Evolutionary conservation across 208 protist genomes (phyloP).

Genomic region (Acanthamoeba royreba): DNA sequence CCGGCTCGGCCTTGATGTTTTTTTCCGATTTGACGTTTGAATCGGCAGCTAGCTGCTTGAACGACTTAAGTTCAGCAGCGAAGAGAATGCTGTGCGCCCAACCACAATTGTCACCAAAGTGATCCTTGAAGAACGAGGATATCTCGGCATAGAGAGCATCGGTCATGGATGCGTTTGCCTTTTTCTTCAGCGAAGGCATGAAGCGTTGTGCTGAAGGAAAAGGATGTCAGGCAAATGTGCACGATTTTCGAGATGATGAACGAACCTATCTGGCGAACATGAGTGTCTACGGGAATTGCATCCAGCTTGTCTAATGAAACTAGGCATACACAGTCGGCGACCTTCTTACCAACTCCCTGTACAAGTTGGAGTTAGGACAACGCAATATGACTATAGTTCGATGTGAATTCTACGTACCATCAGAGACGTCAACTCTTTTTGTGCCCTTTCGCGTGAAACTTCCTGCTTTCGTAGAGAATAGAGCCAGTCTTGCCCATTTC

Average conservation of each 20-base stretch:
- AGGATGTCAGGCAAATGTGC: not conserved
- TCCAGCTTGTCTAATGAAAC: constrained; percentile 48
- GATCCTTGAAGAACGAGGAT: constrained; percentile 27
- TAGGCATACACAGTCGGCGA: constrained; percentile 76
- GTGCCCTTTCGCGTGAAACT: not conserved
- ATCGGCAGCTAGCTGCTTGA: not conserved
- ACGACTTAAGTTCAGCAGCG: constrained; percentile 49
- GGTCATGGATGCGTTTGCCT: not conserved
- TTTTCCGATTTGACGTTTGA: no score
- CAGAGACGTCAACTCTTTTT: constrained; percentile 45
- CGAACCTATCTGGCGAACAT: constrained; percentile 65
- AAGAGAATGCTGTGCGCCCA: constrained; percentile 65
- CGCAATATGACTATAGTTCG: not conserved
- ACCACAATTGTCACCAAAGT: constrained; percentile 48
- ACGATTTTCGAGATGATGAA: not conserved
- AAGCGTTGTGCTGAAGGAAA: constrained; percentile 26
- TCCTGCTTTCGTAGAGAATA: not conserved
- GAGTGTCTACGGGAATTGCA: constrained; percentile 59
- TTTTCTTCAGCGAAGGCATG: constrained; percentile 3
- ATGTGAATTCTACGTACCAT: constrained; percentile 50
- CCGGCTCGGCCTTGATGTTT: not conserved
- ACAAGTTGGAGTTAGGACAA: not conserved
- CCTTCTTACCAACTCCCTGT: constrained; percentile 49
- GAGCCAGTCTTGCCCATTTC: constrained; percentile 43
- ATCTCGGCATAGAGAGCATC: constrained; percentile 39